Percentiles rank a stretch among this genome's conserved stretches.
Evolutionary conservation across 352 stramenopile species (phyloP).

Genomic region (Phytophthora pluvialis): DNA sequence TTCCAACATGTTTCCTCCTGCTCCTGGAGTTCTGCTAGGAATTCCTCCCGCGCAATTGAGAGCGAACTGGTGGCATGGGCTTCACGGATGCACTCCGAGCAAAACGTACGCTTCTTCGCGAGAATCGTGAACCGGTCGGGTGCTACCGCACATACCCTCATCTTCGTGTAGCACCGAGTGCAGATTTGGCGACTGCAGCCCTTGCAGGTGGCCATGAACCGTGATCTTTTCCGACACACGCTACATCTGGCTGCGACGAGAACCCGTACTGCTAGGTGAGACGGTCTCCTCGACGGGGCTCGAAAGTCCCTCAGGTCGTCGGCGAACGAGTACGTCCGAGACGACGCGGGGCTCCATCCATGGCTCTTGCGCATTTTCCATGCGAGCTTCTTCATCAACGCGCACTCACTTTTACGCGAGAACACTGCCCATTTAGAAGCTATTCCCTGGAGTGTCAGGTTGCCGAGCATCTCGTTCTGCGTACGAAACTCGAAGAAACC

Average conservation of each 20-base stretch:
- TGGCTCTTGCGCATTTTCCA: slow-evolving; percentile 31
- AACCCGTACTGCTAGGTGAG: not conserved
- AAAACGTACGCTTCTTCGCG: slow-evolving; percentile 37
- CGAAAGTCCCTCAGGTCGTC: slow-evolving; percentile 30
- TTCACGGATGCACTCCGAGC: slow-evolving; percentile 31
- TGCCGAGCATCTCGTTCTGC: not conserved
- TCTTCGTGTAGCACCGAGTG: slow-evolving; percentile 26
- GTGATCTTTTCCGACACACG: slow-evolving; percentile 24
- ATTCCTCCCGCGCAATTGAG: slow-evolving; percentile 29
- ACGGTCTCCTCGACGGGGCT: slow-evolving; percentile 9
- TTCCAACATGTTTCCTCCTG: no score
- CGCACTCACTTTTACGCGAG: slow-evolving; percentile 28
- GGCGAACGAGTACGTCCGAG: slow-evolving; percentile 32
- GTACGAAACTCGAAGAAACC: not conserved
- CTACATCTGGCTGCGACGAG: slow-evolving; percentile 17
- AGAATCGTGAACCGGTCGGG: slow-evolving; percentile 27
- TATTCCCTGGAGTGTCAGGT: slow-evolving; percentile 5
- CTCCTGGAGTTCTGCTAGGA: slow-evolving; percentile 12
- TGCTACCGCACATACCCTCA: slow-evolving; percentile 29
- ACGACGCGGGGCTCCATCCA: slow-evolving; percentile 18
- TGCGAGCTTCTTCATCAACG: slow-evolving; percentile 38
- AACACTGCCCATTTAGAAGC: slow-evolving; percentile 24
- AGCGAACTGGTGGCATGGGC: slow-evolving; percentile 17
- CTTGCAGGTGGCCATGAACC: slow-evolving; percentile 28
- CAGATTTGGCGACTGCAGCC: slow-evolving; percentile 6